Evolutionary conservation across 352 stramenopile species (phyloP), one percentile per base, ranked within the genome.

Genomic region (Stramenopiles sp.): DNA sequence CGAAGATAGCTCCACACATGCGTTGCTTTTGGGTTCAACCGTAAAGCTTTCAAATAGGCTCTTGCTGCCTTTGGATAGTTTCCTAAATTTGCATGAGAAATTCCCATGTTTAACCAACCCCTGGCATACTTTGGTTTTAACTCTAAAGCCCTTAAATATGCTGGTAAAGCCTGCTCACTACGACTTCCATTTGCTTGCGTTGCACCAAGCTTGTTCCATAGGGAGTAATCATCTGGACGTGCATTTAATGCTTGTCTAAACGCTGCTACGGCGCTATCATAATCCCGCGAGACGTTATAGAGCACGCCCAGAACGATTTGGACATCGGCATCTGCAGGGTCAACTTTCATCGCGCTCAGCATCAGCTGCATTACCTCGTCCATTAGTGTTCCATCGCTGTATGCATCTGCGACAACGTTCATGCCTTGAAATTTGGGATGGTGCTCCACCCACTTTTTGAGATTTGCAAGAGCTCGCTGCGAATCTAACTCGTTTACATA

Each of bases 1-100:
- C 95, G 88, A 84, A 99, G 89, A 91, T 98, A 98, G 85, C 92
- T 97, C 96, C 96, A 99, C 84, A 98, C 97, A 87, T 99, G 95
- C 44, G 91, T 93, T 27, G 95, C 95, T 32, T 90, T 90, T 76
- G 90, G 90, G 87, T 99, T 99, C 67, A 98, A 89, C 71, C 89
- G 92, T 83, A 99, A 85, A 76, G 95, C 95, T 85, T 98, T 94
- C 44, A 98, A 85, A 87, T 98, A 98, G 87, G 94, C 98, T 80
- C 95, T 92, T n/a, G 91, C 92, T 1, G 94, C 94, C 82, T 98
- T 90, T 76, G 95, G 88, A 86, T 97, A 98, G 82, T 98, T 93
- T 75, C 89, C 91, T 80, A 98, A 84, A 85, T 98, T 98, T 27
- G 90, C 93, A 84, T 98, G 94, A 82, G 92, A 95, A 84, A 99